Evolutionary conservation across 148 eudicot species (phyloP).

Genomic region (Rhododendron molle): DNA sequence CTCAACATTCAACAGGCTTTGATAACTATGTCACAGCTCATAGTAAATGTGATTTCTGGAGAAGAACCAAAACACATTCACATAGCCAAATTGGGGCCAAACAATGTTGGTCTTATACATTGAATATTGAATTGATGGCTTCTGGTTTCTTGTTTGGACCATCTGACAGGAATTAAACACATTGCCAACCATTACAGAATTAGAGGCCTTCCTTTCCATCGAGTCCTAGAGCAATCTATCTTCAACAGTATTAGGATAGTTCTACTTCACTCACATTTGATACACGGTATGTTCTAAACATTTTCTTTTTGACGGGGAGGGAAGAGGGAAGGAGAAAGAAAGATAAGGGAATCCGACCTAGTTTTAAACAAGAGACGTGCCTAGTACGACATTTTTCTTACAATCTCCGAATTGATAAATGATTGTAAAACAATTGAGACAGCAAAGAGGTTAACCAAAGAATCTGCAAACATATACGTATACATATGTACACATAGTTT

Average conservation of each 20-base stretch:
- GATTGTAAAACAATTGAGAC: neutral
- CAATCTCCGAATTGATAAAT: neutral
- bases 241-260: neutral
- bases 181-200: neutral
- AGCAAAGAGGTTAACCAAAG: neutral
- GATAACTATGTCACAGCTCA: neutral
- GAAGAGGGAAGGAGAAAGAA: neutral
- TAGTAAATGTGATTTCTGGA: neutral
- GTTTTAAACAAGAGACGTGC: neutral
- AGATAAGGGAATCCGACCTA: neutral
- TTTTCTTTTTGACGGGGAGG: neutral
- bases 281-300: neutral
- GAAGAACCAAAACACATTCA: neutral
- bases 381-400: neutral
- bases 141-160: constrained; percentile 1
- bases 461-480: no score
- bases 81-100: neutral
- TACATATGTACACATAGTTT: neutral
- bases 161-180: neutral
- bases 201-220: neutral
- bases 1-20: neutral
- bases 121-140: neutral
- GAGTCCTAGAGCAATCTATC: neutral
- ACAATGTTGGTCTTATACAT: neutral
- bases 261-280: neutral